Percentiles rank a stretch among this genome's conserved stretches.
These are phyloP conservation scores for Arthrobotrys pseudoclavata DNA, from an alignment of 2,329 filamentous ascomycete genomes.

Conservation along the genomic window DNA sequence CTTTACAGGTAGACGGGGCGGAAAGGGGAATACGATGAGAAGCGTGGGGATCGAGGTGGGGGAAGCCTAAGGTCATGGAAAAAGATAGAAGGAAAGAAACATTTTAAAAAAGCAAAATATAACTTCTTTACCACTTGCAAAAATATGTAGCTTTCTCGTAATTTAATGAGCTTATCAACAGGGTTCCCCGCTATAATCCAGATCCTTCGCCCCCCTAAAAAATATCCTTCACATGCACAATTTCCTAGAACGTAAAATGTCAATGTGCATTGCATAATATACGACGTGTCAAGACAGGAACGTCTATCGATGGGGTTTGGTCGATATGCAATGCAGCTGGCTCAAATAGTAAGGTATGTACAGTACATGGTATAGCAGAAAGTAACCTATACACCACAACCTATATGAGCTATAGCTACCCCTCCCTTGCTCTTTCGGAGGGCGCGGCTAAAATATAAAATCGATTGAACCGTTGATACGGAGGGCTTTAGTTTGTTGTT, in stretches of 20 bases:
- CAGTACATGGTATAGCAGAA: neutral
- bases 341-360: constrained; percentile 5
- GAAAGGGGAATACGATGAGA: neutral
- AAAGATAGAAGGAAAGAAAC: neutral
- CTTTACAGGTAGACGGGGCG: neutral
- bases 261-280: neutral
- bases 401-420: neutral
- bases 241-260: neutral
- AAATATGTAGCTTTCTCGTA: neutral
- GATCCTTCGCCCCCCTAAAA: neutral
- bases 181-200: constrained; percentile 25
- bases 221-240: neutral
- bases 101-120: neutral
- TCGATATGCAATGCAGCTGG: neutral
- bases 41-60: neutral
- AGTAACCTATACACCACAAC: neutral
- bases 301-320: neutral
- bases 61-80: neutral
- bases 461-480: too few relatives aligned
- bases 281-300: neutral
- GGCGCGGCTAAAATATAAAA: too few relatives aligned
- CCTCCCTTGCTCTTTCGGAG: neutral
- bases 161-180: neutral
- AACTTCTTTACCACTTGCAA: neutral
- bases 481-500: constrained; percentile 28